These are phyloP conservation scores for Urochloa ruziziensis DNA, from an alignment of 176 grass and related monocot genomes.

Conservation along the genomic window DNA sequence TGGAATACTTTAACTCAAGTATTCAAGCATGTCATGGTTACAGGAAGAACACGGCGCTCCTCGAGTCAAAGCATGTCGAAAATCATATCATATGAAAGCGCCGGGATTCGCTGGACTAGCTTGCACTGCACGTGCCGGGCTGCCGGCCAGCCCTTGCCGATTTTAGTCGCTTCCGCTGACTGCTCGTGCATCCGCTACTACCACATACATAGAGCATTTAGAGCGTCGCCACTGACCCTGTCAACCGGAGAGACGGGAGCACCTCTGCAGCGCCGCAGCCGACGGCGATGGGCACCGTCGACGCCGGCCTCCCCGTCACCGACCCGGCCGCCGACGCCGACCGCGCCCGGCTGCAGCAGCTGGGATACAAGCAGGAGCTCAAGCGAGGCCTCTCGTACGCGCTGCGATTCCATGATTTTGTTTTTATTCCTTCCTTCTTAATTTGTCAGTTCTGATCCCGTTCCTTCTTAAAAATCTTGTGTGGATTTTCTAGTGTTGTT, in stretches of 20 bases:
- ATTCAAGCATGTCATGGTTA: too few relatives aligned
- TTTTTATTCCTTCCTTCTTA: neutral
- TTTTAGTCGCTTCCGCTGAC: neutral
- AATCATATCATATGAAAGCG: too few relatives aligned
- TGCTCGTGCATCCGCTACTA: neutral
- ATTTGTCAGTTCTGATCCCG: neutral
- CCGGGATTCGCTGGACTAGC: neutral
- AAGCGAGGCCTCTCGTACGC: conserved; percentile 51
- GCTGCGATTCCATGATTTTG: too few relatives aligned
- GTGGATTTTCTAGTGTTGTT: conserved; percentile 13
- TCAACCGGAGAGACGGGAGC: neutral
- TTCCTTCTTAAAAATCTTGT: neutral
- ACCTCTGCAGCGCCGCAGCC: neutral
- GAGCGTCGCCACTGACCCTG: neutral
- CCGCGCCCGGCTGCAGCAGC: conserved; percentile 36
- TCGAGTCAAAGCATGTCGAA: neutral
- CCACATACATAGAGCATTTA: too few relatives aligned
- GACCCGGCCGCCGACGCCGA: conserved; percentile 28
- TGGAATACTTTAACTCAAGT: too few relatives aligned
- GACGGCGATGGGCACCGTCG: neutral
- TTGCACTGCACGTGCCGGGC: neutral
- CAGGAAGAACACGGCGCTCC: too few relatives aligned
- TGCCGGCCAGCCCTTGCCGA: neutral
- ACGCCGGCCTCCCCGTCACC: neutral
- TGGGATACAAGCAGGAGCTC: conserved; percentile 63